Evolutionary conservation across 2,329 filamentous ascomycete genomes (phyloP).

Genomic region (Magnaporthiopsis incrustans): DNA sequence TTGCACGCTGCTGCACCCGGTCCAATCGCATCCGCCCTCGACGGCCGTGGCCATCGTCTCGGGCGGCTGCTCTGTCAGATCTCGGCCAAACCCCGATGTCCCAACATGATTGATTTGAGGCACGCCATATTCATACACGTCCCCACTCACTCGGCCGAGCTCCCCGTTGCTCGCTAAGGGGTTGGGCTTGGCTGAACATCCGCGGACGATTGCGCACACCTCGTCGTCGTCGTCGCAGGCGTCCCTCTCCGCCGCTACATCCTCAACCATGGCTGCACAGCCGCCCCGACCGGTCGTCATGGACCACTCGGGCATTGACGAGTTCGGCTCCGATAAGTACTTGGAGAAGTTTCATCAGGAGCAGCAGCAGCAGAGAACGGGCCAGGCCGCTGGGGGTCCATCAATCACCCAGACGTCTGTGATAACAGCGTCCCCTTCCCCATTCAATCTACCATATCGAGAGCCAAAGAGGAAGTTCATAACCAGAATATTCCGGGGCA

Average conservation of each 20-base stretch:
- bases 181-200: neutral
- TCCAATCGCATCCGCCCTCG: neutral
- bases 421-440: conserved; percentile 18
- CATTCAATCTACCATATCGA: conserved; percentile 43
- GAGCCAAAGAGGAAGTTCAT: conserved; percentile 29
- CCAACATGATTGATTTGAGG: conserved; percentile 23
- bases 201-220: neutral
- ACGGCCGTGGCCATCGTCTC: conserved; percentile 2
- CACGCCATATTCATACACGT: conserved; percentile 13
- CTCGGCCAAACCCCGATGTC: conserved; percentile 16
- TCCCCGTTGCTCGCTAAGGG: conserved; percentile 15
- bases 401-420: conserved; percentile 19
- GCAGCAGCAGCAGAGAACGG: conserved; percentile 27
- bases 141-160: conserved; percentile 10
- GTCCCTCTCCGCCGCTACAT: neutral
- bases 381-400: conserved; percentile 12
- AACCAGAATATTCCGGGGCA: neutral
- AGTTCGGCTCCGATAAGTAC: conserved; percentile 59
- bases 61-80: conserved; percentile 1
- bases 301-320: conserved; percentile 56
- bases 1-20: neutral
- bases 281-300: conserved; percentile 30
- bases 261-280: conserved; percentile 12
- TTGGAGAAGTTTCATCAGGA: conserved; percentile 53
- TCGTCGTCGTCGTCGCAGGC: neutral